Percentiles rank a stretch among this genome's conserved stretches.
These are phyloP conservation scores for Backusella psychrophila DNA, from an alignment of 192 early-diverging fungal species.

Conservation along the genomic window DNA sequence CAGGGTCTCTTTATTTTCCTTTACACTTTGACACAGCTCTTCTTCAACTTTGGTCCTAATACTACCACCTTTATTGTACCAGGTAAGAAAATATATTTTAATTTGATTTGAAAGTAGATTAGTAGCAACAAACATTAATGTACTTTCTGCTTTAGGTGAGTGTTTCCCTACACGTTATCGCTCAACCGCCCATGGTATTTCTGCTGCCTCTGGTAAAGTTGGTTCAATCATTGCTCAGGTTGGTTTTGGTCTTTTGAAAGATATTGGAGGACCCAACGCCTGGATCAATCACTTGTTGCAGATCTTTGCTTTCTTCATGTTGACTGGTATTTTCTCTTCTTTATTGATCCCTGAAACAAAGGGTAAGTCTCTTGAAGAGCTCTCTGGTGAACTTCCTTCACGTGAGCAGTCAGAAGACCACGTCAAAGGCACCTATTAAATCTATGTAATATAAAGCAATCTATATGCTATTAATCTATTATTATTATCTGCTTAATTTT, in stretches of 20 bases:
- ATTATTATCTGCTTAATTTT: neutral
- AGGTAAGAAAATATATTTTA: conserved; percentile 10
- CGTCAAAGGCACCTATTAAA: conserved; percentile 8
- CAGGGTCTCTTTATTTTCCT: conserved; percentile 59
- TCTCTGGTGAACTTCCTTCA: conserved; percentile 42
- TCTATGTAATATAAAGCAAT: neutral
- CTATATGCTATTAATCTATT: neutral
- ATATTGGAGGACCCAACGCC: conserved; percentile 61
- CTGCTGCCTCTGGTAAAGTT: conserved; percentile 77
- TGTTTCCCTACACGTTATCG: conserved; percentile 82
- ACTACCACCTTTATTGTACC: conserved; percentile 85
- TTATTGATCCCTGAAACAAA: conserved; percentile 77
- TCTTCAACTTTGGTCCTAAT: conserved; percentile 98
- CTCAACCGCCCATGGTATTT: conserved; percentile 79
- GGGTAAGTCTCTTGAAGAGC: conserved; percentile 75
- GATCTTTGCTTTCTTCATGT: conserved; percentile 77
- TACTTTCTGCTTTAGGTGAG: conserved; percentile 39
- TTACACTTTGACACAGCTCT: conserved; percentile 67
- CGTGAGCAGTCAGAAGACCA: neutral
- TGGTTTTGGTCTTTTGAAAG: conserved; percentile 68
- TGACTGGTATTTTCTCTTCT: conserved; percentile 65
- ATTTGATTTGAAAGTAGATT: too few relatives aligned
- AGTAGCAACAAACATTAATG: too few relatives aligned
- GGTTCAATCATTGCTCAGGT: conserved; percentile 77
- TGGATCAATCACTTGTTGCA: conserved; percentile 62